These are phyloP conservation scores for Lasiosphaeria ovina DNA, from an alignment of 495 filamentous ascomycete genomes.

Conservation along the genomic window DNA sequence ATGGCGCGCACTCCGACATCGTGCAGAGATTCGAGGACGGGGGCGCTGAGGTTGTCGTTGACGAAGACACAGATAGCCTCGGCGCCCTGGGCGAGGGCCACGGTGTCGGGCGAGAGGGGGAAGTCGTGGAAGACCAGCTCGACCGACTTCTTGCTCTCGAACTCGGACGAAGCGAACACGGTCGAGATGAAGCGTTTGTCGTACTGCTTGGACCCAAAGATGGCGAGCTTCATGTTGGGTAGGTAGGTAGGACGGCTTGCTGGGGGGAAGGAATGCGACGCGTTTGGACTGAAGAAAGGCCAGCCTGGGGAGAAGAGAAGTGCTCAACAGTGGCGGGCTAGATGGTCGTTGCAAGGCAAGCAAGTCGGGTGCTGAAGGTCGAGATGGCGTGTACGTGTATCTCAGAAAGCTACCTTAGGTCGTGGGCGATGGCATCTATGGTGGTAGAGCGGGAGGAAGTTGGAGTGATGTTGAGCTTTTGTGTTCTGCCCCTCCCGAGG, in stretches of 20 bases:
- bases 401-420: too few relatives aligned
- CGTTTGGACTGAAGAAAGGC: not conserved
- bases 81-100: constrained; percentile 50
- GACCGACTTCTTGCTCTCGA: constrained; percentile 18
- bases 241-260: not conserved
- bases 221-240: constrained; percentile 52
- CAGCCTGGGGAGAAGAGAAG: not conserved
- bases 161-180: constrained; percentile 30
- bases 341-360: too few relatives aligned
- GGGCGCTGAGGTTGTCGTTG: constrained; percentile 57
- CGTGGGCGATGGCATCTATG: too few relatives aligned
- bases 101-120: constrained; percentile 55
- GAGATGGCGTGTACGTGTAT: too few relatives aligned
- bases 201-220: constrained; percentile 64
- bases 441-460: not conserved
- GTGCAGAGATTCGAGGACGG: constrained; percentile 52
- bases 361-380: too few relatives aligned
- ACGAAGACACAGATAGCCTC: constrained; percentile 70
- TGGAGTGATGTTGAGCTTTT: not conserved
- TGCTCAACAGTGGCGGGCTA: too few relatives aligned
- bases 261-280: not conserved
- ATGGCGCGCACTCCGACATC: constrained; percentile 51
- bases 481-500: not conserved
- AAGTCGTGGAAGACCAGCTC: constrained; percentile 55
- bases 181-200: constrained; percentile 51